Conservation (phyloP, 768 basidiomycete species). For the Trametes coccinea region DNA sequence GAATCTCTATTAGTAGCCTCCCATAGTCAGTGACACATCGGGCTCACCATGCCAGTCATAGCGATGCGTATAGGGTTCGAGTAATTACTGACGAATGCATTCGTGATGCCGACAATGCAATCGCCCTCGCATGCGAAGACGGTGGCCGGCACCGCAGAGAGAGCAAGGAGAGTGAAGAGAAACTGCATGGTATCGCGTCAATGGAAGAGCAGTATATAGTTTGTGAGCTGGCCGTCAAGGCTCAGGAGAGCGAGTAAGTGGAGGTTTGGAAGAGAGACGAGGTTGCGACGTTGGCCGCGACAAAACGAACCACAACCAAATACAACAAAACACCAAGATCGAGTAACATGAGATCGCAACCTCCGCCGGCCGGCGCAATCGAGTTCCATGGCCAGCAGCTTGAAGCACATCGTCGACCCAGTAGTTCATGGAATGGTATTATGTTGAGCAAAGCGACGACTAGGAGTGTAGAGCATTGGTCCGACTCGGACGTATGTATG, state of each 20-base stretch:
- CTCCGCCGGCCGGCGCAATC: background rate
- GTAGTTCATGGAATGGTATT: no score
- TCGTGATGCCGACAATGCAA: constrained; percentile 63
- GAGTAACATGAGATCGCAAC: no score
- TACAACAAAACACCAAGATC: background rate
- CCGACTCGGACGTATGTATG: no score
- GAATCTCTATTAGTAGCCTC: constrained; percentile 3
- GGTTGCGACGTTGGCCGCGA: background rate
- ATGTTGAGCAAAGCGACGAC: no score
- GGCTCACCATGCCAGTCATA: constrained; percentile 45
- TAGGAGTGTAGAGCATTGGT: no score
- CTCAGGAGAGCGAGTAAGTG: background rate
- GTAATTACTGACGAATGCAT: constrained; percentile 55
- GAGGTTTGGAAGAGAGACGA: constrained; percentile 9
- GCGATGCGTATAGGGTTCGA: constrained; percentile 40
- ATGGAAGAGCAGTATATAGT: background rate
- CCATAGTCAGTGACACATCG: background rate
- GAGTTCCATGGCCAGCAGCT: background rate
- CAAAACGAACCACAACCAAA: constrained; percentile 17
- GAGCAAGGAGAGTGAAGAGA: constrained; percentile 16
- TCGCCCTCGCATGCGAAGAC: constrained; percentile 68
- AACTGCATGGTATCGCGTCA: constrained; percentile 24
- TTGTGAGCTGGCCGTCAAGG: constrained; percentile 8
- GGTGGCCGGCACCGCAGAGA: constrained; percentile 35
- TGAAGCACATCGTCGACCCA: no score